phyloP scores from a whole-genome alignment of 73 alveolate genomes.

The Tetrahymena thermophila region DNA sequence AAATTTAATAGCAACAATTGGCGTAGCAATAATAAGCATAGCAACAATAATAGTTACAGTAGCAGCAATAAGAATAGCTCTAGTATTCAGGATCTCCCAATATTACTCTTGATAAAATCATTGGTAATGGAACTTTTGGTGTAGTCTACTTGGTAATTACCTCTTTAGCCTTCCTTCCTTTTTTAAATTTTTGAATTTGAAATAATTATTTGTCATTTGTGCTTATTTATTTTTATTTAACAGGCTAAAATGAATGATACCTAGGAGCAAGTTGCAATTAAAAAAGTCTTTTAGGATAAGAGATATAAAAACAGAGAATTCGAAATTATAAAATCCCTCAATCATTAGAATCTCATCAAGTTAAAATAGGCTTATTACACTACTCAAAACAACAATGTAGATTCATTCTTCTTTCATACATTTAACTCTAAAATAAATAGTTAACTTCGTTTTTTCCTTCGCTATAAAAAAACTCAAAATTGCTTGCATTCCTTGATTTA shows the following conservation, averaged over 20 bases:
- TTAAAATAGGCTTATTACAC: slow-evolving; percentile 84
- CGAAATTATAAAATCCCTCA: slow-evolving; percentile 78
- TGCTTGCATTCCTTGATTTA: background rate
- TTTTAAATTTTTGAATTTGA: too few species aligned
- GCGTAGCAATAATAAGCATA: background rate
- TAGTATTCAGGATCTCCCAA: background rate
- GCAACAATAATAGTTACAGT: background rate
- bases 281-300: slow-evolving; percentile 81
- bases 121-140: slow-evolving; percentile 92
- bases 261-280: slow-evolving; percentile 78
- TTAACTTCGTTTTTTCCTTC: background rate
- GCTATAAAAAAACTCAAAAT: background rate
- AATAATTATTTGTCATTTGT: background rate
- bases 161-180: background rate
- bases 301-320: slow-evolving; percentile 89
- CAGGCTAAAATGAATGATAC: slow-evolving; percentile 40
- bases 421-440: background rate
- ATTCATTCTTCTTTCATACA: background rate
- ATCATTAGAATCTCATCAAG: slow-evolving; percentile 76
- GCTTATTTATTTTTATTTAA: background rate
- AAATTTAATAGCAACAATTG: background rate
- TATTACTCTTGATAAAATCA: slow-evolving; percentile 44
- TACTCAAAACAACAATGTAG: slow-evolving; percentile 3
- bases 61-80: background rate
- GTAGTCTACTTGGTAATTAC: slow-evolving; percentile 64